Evolutionary conservation across 2,329 filamentous ascomycete species (phyloP).

Genomic region (Coleophoma crateriformis): DNA sequence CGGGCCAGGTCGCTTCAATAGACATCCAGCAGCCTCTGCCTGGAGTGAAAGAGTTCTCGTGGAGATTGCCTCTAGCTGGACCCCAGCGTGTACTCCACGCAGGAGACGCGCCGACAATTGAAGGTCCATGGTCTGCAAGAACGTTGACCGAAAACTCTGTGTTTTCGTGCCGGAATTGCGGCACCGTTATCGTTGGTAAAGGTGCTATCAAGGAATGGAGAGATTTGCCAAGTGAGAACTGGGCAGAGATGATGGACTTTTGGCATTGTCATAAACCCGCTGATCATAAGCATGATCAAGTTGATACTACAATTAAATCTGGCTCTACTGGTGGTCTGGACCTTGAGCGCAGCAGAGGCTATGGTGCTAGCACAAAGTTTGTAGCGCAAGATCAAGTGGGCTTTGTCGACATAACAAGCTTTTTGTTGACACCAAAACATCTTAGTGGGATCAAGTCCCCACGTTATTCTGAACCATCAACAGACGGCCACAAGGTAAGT

Average conservation of each 20-base stretch:
- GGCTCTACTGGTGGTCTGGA: slow-evolving; percentile 20
- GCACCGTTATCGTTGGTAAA: slow-evolving; percentile 34
- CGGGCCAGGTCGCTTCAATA: slow-evolving; percentile 24
- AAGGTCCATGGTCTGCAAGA: slow-evolving; percentile 45
- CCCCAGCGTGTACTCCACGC: slow-evolving; percentile 3
- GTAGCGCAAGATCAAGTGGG: slow-evolving; percentile 60
- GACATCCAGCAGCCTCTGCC: slow-evolving; percentile 14
- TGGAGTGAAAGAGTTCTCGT: slow-evolving; percentile 35
- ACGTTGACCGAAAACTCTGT: slow-evolving; percentile 33
- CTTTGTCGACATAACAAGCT: slow-evolving; percentile 74
- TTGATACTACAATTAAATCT: slow-evolving; percentile 26
- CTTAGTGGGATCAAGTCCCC: not conserved
- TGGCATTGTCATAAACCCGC: slow-evolving; percentile 98
- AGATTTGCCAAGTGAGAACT: slow-evolving; percentile 91
- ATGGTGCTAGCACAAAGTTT: slow-evolving; percentile 76
- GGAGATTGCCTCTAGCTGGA: slow-evolving; percentile 43
- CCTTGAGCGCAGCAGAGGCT: slow-evolving; percentile 61
- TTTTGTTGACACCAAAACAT: slow-evolving; percentile 39
- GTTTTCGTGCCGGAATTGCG: slow-evolving; percentile 32
- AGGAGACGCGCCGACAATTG: slow-evolving; percentile 12
- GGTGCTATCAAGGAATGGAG: slow-evolving; percentile 62
- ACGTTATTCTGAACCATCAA: not conserved
- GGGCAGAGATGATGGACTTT: slow-evolving; percentile 99
- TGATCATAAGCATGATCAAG: slow-evolving; percentile 41
- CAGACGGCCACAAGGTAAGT: not conserved